Base-by-base conservation (phyloP, 2,329 filamentous ascomycete genomes). In the Monilinia fructicola region DNA sequence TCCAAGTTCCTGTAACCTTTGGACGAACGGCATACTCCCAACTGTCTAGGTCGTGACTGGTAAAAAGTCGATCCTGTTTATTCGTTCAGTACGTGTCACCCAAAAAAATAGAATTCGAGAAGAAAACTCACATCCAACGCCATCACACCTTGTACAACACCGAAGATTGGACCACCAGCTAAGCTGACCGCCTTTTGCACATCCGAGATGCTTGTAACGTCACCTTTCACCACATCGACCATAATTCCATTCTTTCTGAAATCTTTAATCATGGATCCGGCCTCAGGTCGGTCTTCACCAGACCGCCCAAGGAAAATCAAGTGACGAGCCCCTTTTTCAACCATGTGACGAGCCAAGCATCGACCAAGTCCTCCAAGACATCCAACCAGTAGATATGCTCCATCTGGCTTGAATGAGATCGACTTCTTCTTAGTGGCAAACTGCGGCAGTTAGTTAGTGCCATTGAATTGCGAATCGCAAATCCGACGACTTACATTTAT, bases 141-240 rank as follows among this genome's bases (percentile, higher is more conserved):
- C 64, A 65, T 65, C n/a, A 55, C 64, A 53, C 52, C 64, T 50
- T 65, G 64, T 6, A 65, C 44, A 50, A 65, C 54, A 59, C 60
- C 53, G 6, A 72, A 28, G 69, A 74, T 31, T 74, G 72, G 18
- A 77, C 78, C 1, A 78, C 71, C 38, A 78, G 75, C n/a, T 3
- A 31, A 44, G 2, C 14, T 54, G 48, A 35, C 71, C 64, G 42
- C 31, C 16, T 59, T 59, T 40, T 55, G 26, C 11, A 65, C 64
- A 7, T 65, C 61, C 0, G n/a, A 35, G 2, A 48, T 31, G 10
- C 21, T 56, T 1, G 52, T 44, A 4, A 69, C 64, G 64, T 54
- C 46, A 1, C 63, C 67, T 21, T 59, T 52, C 16, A 66, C 54
- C 1, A 56, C 26, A 21, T 61, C 40, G 5, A 64, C 52, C 4